These are phyloP conservation scores for Linnemannia zychae DNA, from an alignment of 192 early-diverging fungal genomes.

Conservation along the genomic window DNA sequence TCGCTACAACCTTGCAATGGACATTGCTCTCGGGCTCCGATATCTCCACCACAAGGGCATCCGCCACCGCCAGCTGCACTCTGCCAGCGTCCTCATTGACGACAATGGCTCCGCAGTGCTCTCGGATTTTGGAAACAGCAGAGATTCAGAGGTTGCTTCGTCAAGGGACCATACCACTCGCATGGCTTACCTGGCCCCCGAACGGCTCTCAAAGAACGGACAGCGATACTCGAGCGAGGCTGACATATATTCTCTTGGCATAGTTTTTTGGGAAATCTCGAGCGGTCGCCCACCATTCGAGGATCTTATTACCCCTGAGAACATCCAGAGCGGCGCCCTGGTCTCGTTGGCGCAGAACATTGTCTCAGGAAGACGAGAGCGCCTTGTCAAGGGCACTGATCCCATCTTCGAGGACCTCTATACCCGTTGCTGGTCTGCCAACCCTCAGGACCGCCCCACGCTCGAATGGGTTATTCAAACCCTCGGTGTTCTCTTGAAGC, in stretches of 20 bases:
- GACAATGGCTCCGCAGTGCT: conserved; percentile 52
- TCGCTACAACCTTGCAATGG: conserved; percentile 57
- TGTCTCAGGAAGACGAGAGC: conserved; percentile 37
- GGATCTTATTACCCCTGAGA: conserved; percentile 28
- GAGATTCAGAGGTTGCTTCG: conserved; percentile 37
- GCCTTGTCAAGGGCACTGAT: conserved; percentile 28
- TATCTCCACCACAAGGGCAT: conserved; percentile 46
- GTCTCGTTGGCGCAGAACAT: conserved; percentile 46
- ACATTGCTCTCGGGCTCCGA: conserved; percentile 44
- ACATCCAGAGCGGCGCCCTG: conserved; percentile 27
- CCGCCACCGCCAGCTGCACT: conserved; percentile 47
- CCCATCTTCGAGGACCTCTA: conserved; percentile 41
- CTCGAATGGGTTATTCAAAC: conserved; percentile 43
- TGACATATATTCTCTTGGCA: conserved; percentile 44
- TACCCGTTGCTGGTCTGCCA: conserved; percentile 43
- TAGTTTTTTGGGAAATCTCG: conserved; percentile 54
- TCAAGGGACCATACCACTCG: conserved; percentile 41
- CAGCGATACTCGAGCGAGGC: conserved; percentile 34
- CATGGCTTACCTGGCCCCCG: conserved; percentile 52
- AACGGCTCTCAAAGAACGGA: conserved; percentile 27
- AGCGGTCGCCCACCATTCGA: conserved; percentile 43
- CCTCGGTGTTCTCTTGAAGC: conserved; percentile 38
- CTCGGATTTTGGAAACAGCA: conserved; percentile 44
- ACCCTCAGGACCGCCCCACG: conserved; percentile 42
- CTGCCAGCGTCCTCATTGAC: conserved; percentile 48